Evolutionary conservation across 257 asterid species (phyloP).

Genomic region (Nicotiana attenuata): DNA sequence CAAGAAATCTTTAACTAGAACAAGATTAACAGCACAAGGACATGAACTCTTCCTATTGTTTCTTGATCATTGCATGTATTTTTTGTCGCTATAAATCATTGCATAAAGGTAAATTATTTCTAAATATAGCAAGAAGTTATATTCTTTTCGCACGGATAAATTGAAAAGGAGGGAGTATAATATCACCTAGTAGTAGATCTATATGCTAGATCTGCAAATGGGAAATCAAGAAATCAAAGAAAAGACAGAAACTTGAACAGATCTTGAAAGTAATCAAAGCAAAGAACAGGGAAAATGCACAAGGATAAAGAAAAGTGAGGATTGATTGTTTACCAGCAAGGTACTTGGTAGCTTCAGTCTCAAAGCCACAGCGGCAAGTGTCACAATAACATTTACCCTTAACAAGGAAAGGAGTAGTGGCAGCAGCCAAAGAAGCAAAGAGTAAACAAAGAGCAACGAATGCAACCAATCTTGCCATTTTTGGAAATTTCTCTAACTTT

Average conservation of each 20-base stretch:
- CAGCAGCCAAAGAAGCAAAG: constrained; percentile 30
- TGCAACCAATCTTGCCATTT: constrained; percentile 44
- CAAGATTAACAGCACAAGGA: neutral
- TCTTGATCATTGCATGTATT: too few relatives aligned
- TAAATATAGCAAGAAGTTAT: too few relatives aligned
- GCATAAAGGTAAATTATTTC: too few relatives aligned
- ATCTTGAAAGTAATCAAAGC: neutral
- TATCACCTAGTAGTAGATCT: neutral
- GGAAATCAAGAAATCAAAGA: neutral
- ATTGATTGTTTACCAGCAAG: constrained; percentile 29
- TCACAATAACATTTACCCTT: constrained; percentile 60
- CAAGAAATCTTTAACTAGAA: neutral
- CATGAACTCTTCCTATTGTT: neutral
- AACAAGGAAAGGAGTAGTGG: constrained; percentile 27
- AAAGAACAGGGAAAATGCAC: too few relatives aligned
- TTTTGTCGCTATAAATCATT: too few relatives aligned
- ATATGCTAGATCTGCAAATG: neutral
- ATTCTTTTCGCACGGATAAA: too few relatives aligned
- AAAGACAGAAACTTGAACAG: neutral
- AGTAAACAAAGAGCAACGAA: constrained; percentile 39
- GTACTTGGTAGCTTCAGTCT: constrained; percentile 44
- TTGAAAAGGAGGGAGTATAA: neutral
- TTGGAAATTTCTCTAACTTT: neutral
- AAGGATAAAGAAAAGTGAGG: neutral
- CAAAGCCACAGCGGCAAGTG: constrained; percentile 76